phyloP scores from a whole-genome alignment of 2,329 filamentous ascomycete species.

The Zasmidium citrigriseum region DNA sequence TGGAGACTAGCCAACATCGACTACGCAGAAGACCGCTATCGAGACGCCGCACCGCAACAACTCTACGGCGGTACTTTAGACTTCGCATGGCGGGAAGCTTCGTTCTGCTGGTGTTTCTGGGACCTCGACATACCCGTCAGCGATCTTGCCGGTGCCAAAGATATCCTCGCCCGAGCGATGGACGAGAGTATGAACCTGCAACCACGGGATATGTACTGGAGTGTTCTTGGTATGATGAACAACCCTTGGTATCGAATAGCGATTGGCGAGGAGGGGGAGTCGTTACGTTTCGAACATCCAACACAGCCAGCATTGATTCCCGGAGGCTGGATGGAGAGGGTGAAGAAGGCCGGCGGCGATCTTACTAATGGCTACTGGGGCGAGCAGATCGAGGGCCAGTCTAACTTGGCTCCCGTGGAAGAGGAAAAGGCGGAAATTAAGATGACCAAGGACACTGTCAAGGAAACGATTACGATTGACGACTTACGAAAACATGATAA shows the following conservation, averaged over 20 bases:
- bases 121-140: slow-evolving; percentile 65
- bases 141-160: slow-evolving; percentile 64
- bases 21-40: slow-evolving; percentile 85
- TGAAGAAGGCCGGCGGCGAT: slow-evolving; percentile 80
- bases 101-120: slow-evolving; percentile 95
- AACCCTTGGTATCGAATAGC: slow-evolving; percentile 89
- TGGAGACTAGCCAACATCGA: slow-evolving; percentile 77
- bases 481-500: slow-evolving; percentile 70
- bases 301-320: slow-evolving; percentile 76
- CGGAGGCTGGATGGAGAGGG: slow-evolving; percentile 90
- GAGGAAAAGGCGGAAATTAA: slow-evolving; percentile 66
- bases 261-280: slow-evolving; percentile 67
- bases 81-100: slow-evolving; percentile 77
- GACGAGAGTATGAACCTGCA: slow-evolving; percentile 86
- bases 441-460: slow-evolving; percentile 72
- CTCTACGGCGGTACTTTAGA: slow-evolving; percentile 78
- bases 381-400: slow-evolving; percentile 62
- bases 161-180: slow-evolving; percentile 83
- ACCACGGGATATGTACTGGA: slow-evolving; percentile 95
- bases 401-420: slow-evolving; percentile 42
- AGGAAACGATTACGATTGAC: slow-evolving; percentile 65
- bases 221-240: slow-evolving; percentile 95
- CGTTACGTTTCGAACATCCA: slow-evolving; percentile 80
- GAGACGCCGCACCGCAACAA: slow-evolving; percentile 61
- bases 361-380: slow-evolving; percentile 84